Evolutionary conservation across 768 basidiomycete genomes (phyloP), one percentile per base, ranked within the genome.

Genomic region (Mycena metata): DNA sequence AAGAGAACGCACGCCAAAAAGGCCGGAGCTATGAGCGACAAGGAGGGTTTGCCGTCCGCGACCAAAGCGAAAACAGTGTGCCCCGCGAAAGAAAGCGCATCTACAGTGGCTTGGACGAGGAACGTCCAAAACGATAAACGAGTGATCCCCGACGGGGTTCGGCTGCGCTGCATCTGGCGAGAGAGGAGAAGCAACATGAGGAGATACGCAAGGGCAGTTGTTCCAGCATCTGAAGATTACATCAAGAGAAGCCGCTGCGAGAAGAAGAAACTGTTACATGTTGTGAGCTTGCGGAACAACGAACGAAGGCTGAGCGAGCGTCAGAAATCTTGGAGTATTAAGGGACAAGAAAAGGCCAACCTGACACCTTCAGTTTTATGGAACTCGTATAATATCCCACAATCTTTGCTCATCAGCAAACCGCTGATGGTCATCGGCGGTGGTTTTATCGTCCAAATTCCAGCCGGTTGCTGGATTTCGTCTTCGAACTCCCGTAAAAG

Each of bases 41-140:
- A 78, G 1, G 94, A 95, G 2, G 94, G 88, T 35, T 90, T 82
- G 47, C 95, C 95, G 68, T 96, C 92, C 3, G 93, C 90, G 42
- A 96, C 80, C 63, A 96, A 91, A 5, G 93, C 94, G 65, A 97
- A 91, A 0, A 95, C 96, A 60, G 96, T 89, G 73, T 96, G 94
- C 0, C 92, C 92, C 21, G 93, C 93, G 76, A 97, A 96, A 0
- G 93, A 89, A 47, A 95, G 89, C 0, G 92, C 88, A 75, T 98
- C 96, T 21, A 94, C 86, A 1, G 90, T 86, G 7, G 91, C 87
- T 78, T 96, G 94, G 8, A 90, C 81, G 23, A 95, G 83, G 76
- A 96, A 95, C 1, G 91, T 88, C 91, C 93, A 96, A 9, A 92
- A 83, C 3, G 95, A 96, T 11, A 96, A 84, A 17, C 92, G 89